Evolutionary conservation across 441 rosid species (phyloP), one percentile per base, ranked within the genome.

Genomic region (Macaranga tanarius): DNA sequence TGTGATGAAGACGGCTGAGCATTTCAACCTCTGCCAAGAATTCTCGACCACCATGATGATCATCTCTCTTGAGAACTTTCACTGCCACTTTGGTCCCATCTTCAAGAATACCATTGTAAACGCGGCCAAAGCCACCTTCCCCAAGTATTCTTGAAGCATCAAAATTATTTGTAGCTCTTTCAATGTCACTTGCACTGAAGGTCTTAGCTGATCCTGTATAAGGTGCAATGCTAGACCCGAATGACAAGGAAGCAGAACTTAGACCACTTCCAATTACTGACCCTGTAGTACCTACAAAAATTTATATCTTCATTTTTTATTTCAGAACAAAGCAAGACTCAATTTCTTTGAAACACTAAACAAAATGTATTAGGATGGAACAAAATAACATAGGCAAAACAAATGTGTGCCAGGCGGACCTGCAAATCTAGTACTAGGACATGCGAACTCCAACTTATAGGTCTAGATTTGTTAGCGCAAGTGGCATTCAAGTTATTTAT

Each of bases 1-100:
- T 84, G 71, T 95, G 99, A 83, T 95, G 98, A 78, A 95, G 90
- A 69, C 98, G 99, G 72, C 99, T 95, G 75, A 95, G 96, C 97
- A 95, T 95, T 85, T 95, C 99, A 4, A 92, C 91, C 82, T 95
- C 98, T 7, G 99, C 97, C 83, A 92, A 82, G 85, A 95, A 95
- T 84, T 92, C 98, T 55, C 97, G 83, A 72, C 91, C 81, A 34
- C 98, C 97, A 79, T 95, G 99, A 48, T 87, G 97, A 84, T 92
- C 97, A 69, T 91, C 97, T 82, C 99, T 88, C 85, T 95, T 95
- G 75, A 95, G 77, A 44, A 92, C 92, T 81, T 95, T 95, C 74
- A 95, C 97, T 2, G 97, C 99, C 44, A 89, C 96, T 74, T 89
- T 79, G 50, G 88, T 95, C 74, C 93, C 93, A 45, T 95, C 99